Conservation (phyloP, 441 rosid species). For the Theobroma grandiflorum region DNA sequence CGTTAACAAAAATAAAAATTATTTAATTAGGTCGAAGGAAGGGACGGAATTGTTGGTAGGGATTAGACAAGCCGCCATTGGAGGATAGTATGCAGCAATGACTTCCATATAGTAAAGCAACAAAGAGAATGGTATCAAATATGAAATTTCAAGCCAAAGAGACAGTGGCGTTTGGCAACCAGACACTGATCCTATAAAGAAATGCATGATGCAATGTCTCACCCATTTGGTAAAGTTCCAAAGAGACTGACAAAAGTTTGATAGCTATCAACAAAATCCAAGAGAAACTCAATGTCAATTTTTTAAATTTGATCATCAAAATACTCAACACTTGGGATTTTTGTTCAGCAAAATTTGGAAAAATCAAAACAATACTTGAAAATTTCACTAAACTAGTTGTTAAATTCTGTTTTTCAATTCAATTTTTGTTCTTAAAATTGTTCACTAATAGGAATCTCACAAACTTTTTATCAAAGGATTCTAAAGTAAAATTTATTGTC, state of each 20-base stretch:
- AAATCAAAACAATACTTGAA: neutral
- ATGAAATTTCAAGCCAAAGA: neutral
- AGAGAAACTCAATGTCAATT: neutral
- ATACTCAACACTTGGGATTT: neutral
- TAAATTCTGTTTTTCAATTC: too few relatives aligned
- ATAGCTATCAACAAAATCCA: neutral
- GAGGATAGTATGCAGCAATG: too few relatives aligned
- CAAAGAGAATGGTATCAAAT: neutral
- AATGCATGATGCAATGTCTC: neutral
- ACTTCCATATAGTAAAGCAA: too few relatives aligned
- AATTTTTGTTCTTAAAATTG: too few relatives aligned
- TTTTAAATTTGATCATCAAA: neutral
- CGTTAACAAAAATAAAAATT: too few relatives aligned
- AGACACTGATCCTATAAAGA: neutral
- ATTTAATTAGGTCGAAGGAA: too few relatives aligned
- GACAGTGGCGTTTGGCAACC: neutral
- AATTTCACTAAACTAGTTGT: too few relatives aligned
- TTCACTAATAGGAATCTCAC: too few relatives aligned
- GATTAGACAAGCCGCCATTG: too few relatives aligned
- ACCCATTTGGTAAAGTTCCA: conserved; percentile 1
- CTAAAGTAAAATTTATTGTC: too few relatives aligned
- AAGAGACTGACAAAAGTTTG: conserved; percentile 6
- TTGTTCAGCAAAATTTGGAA: neutral
- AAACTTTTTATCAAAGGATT: too few relatives aligned
- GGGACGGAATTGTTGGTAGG: too few relatives aligned